Base-by-base conservation (phyloP, 1,139 yeast species). In the Entelexis paramagnoliae region DNA sequence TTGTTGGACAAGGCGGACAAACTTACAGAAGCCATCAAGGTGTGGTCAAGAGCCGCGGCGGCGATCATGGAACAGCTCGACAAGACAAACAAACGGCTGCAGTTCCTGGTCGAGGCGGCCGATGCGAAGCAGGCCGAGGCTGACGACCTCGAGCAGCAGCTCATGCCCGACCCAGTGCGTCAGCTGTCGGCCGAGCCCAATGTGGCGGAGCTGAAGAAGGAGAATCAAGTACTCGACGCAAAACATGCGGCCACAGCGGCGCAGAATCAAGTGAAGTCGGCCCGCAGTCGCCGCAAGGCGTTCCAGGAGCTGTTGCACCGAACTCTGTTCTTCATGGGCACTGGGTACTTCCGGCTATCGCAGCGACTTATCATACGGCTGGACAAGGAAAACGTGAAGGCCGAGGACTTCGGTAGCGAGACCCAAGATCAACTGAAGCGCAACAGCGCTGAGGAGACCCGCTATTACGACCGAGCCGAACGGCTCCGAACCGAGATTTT, bases 281-380 rank as follows among this genome's bases (percentile, higher is more conserved):
- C 39, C 5, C 42, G 41, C 16, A n/a, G 2, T 20, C 46, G 53
- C 8, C 48, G 32, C 4, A 42, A 47, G 24, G 51, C 64, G 1
- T 79, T 83, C 77, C 64, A 73, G 49, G 83, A 87, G 48, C 64
- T 78, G 14, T 68, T 84, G 22, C 96, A 89, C 64, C 80, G 88
- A 51, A 76, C 83, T 48, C 82, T 77, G 62, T 89, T 88, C 63
- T 77, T 87, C 58, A 70, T 84, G 39, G 98, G 88, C 0, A 83
- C 95, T 0, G 81, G 88, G 0, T 80, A 84, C 64, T 89, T 78
- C 60, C 88, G 83, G 61, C 66, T 73, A 40, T 51, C 58, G 9
- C 51, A 58, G 42, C 51, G 60, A 1, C 48, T 53, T 38, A 26
- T 46, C 17, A 41, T 55, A 4, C 29, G 38, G 17, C 16, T 43